Evolutionary conservation across 192 early-diverging fungal species (phyloP).

Genomic region (Coemansia reversa): DNA sequence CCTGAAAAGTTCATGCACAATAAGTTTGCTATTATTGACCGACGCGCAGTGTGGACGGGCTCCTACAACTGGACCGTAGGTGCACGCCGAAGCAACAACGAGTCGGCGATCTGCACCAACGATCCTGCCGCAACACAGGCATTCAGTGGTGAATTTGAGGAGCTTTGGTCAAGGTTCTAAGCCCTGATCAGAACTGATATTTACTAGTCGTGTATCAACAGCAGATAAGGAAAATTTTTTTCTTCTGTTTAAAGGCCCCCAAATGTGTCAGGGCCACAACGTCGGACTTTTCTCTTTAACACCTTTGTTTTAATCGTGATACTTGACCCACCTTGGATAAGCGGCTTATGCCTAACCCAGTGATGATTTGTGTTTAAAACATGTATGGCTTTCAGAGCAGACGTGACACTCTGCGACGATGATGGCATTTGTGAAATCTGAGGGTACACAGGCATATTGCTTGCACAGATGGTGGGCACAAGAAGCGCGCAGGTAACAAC

Average conservation of each 20-base stretch:
- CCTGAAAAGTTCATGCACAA: slow-evolving; percentile 62
- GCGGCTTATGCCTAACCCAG: slow-evolving; percentile 9
- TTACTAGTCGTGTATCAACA: background rate
- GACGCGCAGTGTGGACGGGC: slow-evolving; percentile 58
- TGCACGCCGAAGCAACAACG: slow-evolving; percentile 67
- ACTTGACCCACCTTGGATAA: slow-evolving; percentile 4
- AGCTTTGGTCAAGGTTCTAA: slow-evolving; percentile 61
- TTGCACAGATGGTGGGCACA: background rate
- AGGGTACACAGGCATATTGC: slow-evolving; percentile 14
- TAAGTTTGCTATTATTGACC: slow-evolving; percentile 69
- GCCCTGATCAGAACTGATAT: background rate
- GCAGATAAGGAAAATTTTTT: slow-evolving; percentile 12
- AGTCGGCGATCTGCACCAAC: slow-evolving; percentile 68
- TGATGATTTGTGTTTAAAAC: slow-evolving; percentile 32
- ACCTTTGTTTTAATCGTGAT: slow-evolving; percentile 17
- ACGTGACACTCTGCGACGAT: slow-evolving; percentile 38
- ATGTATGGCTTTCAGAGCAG: slow-evolving; percentile 49
- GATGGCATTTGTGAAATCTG: slow-evolving; percentile 29
- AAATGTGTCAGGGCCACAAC: background rate
- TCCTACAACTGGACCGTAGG: slow-evolving; percentile 56
- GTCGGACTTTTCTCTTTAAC: background rate
- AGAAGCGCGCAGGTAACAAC: background rate
- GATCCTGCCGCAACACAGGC: slow-evolving; percentile 57
- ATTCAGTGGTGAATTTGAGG: slow-evolving; percentile 62
- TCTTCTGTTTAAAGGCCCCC: background rate